Percentiles rank a stretch among this genome's conserved stretches.
phyloP scores from a whole-genome alignment of 2,329 filamentous ascomycete species.

The Blastomyces percursus region DNA sequence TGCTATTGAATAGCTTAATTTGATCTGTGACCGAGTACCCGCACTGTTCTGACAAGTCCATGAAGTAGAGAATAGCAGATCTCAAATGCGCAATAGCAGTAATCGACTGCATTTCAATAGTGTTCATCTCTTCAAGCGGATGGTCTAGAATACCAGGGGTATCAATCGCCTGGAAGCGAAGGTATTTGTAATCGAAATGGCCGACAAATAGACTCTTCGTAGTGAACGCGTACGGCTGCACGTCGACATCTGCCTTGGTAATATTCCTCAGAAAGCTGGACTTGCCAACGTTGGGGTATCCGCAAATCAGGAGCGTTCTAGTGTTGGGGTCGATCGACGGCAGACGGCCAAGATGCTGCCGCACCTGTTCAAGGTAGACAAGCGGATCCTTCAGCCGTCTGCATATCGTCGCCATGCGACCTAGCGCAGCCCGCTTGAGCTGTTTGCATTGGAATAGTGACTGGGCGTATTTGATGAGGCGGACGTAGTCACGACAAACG shows the following conservation, averaged over 20 bases:
- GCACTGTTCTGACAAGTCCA: slow-evolving; percentile 94
- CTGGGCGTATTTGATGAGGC: slow-evolving; percentile 91
- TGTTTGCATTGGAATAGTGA: slow-evolving; percentile 98
- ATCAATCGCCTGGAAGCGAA: slow-evolving; percentile 85
- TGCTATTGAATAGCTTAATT: slow-evolving; percentile 89
- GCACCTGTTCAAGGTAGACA: slow-evolving; percentile 88
- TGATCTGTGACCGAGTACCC: slow-evolving; percentile 89
- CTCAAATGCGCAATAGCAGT: slow-evolving; percentile 94
- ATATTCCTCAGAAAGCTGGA: slow-evolving; percentile 89
- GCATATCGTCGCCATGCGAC: slow-evolving; percentile 96
- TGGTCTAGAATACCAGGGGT: slow-evolving; percentile 98
- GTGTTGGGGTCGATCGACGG: slow-evolving; percentile 98
- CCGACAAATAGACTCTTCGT: slow-evolving; percentile 96
- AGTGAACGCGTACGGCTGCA: slow-evolving; percentile 96
- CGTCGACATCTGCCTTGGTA: slow-evolving; percentile 88
- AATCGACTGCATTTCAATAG: slow-evolving; percentile 98
- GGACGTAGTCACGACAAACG: slow-evolving; percentile 90
- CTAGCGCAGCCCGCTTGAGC: slow-evolving; percentile 87
- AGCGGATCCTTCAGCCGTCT: slow-evolving; percentile 90
- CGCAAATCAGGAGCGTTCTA: slow-evolving; percentile 87
- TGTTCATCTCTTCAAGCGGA: slow-evolving; percentile 98
- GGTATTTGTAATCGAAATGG: slow-evolving; percentile 95
- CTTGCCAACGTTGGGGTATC: slow-evolving; percentile 96
- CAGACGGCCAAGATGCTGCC: slow-evolving; percentile 93
- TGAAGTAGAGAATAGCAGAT: slow-evolving; percentile 93